Conservation (phyloP, 169 alveolate species). For the Cryptosporidium sp. region DNA sequence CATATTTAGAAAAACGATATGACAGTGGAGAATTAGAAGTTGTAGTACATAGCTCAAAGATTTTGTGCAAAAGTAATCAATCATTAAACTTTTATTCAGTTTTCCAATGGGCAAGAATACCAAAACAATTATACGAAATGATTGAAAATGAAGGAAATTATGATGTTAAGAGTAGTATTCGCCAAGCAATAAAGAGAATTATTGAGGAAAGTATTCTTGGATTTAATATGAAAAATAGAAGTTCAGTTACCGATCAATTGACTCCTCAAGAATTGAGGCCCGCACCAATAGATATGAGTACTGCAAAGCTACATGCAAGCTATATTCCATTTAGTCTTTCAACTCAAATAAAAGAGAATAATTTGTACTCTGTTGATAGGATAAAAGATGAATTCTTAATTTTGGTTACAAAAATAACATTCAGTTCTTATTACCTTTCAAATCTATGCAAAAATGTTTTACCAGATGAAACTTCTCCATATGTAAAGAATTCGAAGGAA, state of each 20-base stretch:
- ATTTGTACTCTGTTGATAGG: constrained; percentile 46
- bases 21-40: constrained; percentile 75
- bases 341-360: constrained; percentile 52
- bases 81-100: constrained; percentile 52
- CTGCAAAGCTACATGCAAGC: constrained; percentile 69
- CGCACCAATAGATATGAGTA: constrained; percentile 17
- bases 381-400: constrained; percentile 49
- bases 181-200: constrained; percentile 58
- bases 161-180: constrained; percentile 66
- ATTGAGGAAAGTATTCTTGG: constrained; percentile 66
- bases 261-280: constrained; percentile 70
- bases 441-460: constrained; percentile 38
- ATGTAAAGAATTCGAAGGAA: constrained; percentile 58
- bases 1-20: constrained; percentile 54
- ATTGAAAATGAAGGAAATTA: constrained; percentile 76
- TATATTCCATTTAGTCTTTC: constrained; percentile 67
- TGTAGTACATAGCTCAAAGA: constrained; percentile 51
- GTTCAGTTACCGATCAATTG: constrained; percentile 33
- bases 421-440: constrained; percentile 67
- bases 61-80: constrained; percentile 50
- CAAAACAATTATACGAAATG: constrained; percentile 62
- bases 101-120: constrained; percentile 74
- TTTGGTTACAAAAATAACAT: constrained; percentile 48
- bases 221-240: constrained; percentile 67
- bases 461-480: constrained; percentile 75